Evolutionary conservation across 345 rosid species (phyloP).

Genomic region (Atalantia buxifolia): DNA sequence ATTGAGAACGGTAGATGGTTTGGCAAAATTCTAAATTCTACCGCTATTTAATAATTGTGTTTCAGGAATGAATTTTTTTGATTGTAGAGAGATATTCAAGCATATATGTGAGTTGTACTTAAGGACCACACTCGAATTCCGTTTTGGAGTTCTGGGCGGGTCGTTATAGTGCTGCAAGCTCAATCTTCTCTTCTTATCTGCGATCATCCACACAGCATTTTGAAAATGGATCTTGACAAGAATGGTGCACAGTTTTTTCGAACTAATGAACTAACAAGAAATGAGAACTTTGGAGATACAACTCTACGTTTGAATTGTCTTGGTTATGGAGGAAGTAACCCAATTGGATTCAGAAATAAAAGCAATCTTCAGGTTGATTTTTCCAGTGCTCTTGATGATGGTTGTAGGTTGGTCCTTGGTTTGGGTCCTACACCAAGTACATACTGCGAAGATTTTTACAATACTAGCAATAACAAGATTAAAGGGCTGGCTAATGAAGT

Average conservation of each 20-base stretch:
- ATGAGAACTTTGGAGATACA: slow-evolving; percentile 62
- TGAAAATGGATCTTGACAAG: slow-evolving; percentile 63
- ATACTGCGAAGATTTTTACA: slow-evolving; percentile 34
- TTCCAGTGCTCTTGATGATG: slow-evolving; percentile 54
- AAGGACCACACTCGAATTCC: too few species aligned
- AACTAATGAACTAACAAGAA: slow-evolving; percentile 35
- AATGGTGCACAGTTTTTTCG: slow-evolving; percentile 35
- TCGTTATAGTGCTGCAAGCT: neutral
- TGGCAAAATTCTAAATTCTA: too few species aligned
- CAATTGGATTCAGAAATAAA: slow-evolving; percentile 28
- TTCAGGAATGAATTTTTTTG: too few species aligned
- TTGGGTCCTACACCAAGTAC: slow-evolving; percentile 80
- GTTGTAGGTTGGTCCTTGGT: slow-evolving; percentile 87
- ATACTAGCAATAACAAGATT: slow-evolving; percentile 27
- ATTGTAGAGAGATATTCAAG: too few species aligned
- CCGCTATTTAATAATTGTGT: too few species aligned
- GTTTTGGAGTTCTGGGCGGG: too few species aligned
- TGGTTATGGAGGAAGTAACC: slow-evolving; percentile 46
- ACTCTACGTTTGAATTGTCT: slow-evolving; percentile 63
- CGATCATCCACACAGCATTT: slow-evolving; percentile 12
- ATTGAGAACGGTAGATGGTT: too few species aligned
- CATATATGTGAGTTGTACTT: too few species aligned
- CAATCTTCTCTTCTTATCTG: neutral
- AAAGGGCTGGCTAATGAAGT: slow-evolving; percentile 36
- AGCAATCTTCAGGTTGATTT: slow-evolving; percentile 43